Evolutionary conservation across 2,329 filamentous ascomycete species (phyloP), one percentile per base, ranked within the genome.

Genomic region (Pseudogymnoascus sp.): DNA sequence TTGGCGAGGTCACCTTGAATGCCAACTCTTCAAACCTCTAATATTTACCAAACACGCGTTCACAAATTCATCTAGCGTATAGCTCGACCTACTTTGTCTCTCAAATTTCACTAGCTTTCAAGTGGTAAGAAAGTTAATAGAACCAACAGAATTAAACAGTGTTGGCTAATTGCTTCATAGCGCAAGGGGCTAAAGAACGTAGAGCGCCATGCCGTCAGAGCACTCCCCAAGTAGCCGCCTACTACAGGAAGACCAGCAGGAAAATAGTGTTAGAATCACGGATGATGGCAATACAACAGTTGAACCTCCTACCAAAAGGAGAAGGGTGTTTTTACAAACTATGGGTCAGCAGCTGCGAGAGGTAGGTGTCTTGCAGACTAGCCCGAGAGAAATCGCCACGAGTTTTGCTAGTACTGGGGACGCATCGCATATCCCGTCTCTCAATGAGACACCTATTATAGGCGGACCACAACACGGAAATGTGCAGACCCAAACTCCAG

Each of bases 261-360:
- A 50, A 29, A n/a, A 50, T 9, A 50, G 7, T 4, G 17, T 50
- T 33, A 7, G 60, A 62, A 31, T 29, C 4, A 17, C 37, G 10
- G 46, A 44, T 17, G 26, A 62, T 4, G 10, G 46, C 13, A 26
- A 21, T 23, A 23, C 17, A 4, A 37, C 46, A 15, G 42, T 26
- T 15, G 56, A 61, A 23, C 62, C 62, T 61, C 59, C 62, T 26
- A 17, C 62, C 1, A 63, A 63, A 40, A 61, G 53, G 26, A 60
- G 62, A 23, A 44, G 62, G 6, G 38, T 61, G 2, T 63, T 63
- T 50, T 42, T 63, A 13, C 62, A 63, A 31, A 63, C 62, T 19
- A 63, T 63, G 62, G 62, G 62, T 23, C 62, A 63, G 56, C 62
- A 63, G 29, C 56, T 63, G 7, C 62, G 62, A 17, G 62, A 61